phyloP scores from a whole-genome alignment of 805 yeast species.

The Metschnikowia similis region DNA sequence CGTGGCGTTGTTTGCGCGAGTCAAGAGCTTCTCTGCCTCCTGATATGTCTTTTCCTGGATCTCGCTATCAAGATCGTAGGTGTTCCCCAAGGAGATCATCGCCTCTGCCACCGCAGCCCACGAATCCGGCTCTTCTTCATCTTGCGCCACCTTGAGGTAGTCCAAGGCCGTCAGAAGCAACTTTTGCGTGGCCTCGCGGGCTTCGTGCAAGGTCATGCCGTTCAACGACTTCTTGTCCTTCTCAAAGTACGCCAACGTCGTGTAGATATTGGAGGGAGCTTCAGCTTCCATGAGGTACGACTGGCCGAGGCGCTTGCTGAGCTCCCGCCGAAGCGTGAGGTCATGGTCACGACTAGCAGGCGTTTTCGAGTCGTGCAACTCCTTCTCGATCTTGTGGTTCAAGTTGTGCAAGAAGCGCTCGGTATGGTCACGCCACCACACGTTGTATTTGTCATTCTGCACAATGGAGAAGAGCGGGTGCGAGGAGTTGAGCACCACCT shows the following conservation, averaged over 20 bases:
- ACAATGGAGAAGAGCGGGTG: constrained; percentile 55
- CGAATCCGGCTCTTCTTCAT: constrained; percentile 69
- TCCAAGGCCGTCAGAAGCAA: constrained; percentile 51
- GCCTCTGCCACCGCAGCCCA: constrained; percentile 90
- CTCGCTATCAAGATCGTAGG: constrained; percentile 57
- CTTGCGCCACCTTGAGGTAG: constrained; percentile 55
- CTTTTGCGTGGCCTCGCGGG: constrained; percentile 47
- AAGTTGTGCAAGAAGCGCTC: constrained; percentile 29
- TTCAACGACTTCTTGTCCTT: constrained; percentile 28
- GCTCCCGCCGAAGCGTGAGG: constrained; percentile 29
- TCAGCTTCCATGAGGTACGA: constrained; percentile 63
- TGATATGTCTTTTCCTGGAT: constrained; percentile 66
- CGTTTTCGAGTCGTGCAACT: constrained; percentile 8
- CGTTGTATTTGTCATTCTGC: constrained; percentile 41
- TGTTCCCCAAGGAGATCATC: constrained; percentile 70
- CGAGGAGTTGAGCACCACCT: constrained; percentile 32
- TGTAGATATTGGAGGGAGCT: constrained; percentile 50
- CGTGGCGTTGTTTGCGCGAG: constrained; percentile 73
- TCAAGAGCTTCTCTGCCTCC: constrained; percentile 64
- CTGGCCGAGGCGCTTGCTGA: constrained; percentile 56
- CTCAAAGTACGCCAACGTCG: constrained; percentile 53
- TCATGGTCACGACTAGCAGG: constrained; percentile 7
- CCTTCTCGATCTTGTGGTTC: constrained; percentile 18
- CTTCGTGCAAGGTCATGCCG: constrained; percentile 36
- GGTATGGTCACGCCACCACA: constrained; percentile 54